Evolutionary conservation across 331 rosid genomes (phyloP), one percentile per base, ranked within the genome.

Genomic region (Quercus phellos): DNA sequence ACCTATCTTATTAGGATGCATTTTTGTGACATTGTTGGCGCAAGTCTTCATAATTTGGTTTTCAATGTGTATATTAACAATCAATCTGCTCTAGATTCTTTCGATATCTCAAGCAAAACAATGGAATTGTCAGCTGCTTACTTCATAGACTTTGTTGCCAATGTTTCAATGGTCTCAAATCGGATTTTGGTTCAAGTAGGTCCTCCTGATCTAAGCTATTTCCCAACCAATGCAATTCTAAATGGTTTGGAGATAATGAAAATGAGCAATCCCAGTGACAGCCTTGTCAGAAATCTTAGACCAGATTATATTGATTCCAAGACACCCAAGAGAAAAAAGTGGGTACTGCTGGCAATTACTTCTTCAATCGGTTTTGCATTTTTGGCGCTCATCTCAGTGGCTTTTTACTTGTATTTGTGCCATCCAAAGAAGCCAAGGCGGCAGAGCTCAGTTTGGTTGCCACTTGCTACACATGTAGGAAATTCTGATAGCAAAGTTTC

Each of bases 241-340:
- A 87, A 85, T 72, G 90, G 90, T 53, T 78, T 87, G 82, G 90
- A 87, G 86, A 75, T 87, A 38, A 74, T 77, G 87, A 85, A 87
- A 78, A 82, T 87, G 80, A 80, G 79, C 76, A 83, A 75, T 59
- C 76, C 72, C 14, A 50, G 35, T 21, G 85, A 73, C 35, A 80
- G 89, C 77, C 82, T 87, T 51, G 82, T 77, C 51, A 79, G 60
- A 43, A 74, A 72, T 29, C 78, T 72, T 73, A 53, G 74, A 10
- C 51, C 68, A 54, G 67, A 83, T 78, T 73, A 53, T 7, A 22
- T 27, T 6, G 80, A 26, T 73, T 79, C 81, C 51, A 80, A 60
- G 42, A 29, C 51, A 32, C 58, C 76, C 1, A 30, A 34, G 21
- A 59, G 75, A 72, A 83, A 84, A 34, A 61, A 73, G 61, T 72